Conservation (phyloP, 306 rosid species). For the Elaeagnus macrophylla region DNA sequence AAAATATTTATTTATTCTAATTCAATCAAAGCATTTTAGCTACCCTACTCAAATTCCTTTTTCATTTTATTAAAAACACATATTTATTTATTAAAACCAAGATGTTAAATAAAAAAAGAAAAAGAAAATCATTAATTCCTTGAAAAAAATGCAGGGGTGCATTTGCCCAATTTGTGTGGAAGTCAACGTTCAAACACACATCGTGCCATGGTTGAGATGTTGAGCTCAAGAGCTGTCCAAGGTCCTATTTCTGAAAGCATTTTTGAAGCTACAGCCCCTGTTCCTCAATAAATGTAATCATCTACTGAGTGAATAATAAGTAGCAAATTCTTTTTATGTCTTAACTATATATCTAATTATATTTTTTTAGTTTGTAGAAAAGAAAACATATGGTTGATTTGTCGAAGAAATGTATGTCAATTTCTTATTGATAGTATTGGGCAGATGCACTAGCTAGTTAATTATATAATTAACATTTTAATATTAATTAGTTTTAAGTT, state of each 20-base stretch:
- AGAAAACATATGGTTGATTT: too few relatives aligned
- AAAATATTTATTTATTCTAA: conserved; percentile 11
- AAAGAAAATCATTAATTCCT: background rate
- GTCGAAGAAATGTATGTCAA: too few relatives aligned
- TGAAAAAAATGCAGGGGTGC: conserved; percentile 37
- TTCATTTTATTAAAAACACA: background rate
- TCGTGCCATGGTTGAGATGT: conserved; percentile 51
- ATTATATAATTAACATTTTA: too few relatives aligned
- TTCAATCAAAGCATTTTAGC: conserved; percentile 11
- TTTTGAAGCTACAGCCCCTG: background rate
- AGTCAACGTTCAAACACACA: conserved; percentile 45
- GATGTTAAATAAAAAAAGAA: background rate
- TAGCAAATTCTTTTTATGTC: too few relatives aligned
- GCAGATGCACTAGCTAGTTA: too few relatives aligned
- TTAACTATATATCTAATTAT: too few relatives aligned
- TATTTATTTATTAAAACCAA: background rate
- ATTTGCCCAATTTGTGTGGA: conserved; percentile 56
- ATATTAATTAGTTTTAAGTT: too few relatives aligned
- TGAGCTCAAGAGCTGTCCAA: conserved; percentile 57
- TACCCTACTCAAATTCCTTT: background rate
- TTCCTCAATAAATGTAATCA: background rate
- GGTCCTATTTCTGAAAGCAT: background rate
- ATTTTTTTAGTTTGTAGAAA: too few relatives aligned
- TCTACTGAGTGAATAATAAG: too few relatives aligned
- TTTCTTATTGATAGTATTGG: too few relatives aligned